These are phyloP conservation scores for Chlorophyllum brunneum DNA, from an alignment of 768 basidiomycete genomes.

Conservation along the genomic window DNA sequence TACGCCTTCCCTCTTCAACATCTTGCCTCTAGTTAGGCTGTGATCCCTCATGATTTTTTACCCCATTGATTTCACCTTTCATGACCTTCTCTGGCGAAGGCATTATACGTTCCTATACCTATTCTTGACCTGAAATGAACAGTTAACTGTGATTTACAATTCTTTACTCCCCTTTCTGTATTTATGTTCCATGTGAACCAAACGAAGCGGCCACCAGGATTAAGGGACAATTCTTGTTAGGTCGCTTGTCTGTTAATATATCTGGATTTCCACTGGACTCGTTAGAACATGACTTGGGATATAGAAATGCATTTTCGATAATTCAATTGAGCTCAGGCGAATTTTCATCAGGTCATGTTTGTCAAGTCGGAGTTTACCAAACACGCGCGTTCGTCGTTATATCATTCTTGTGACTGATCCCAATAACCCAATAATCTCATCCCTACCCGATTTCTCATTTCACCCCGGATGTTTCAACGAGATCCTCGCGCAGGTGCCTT, in stretches of 20 bases:
- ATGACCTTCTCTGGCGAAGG: not conserved
- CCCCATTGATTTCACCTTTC: not conserved
- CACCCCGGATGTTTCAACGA: constrained; percentile 71
- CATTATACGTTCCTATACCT: not conserved
- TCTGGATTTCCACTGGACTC: too few species aligned
- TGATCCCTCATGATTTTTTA: constrained; percentile 1
- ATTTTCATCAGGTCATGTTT: too few species aligned
- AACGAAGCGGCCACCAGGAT: not conserved
- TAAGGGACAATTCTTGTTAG: not conserved
- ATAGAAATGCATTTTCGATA: too few species aligned
- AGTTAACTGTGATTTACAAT: not conserved
- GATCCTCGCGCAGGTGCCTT: constrained; percentile 91
- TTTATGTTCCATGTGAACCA: constrained; percentile 2
- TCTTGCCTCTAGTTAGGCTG: constrained; percentile 7
- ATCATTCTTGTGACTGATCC: constrained; percentile 8
- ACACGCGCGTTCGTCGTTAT: not conserved
- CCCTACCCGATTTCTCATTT: constrained; percentile 8
- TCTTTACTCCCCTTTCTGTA: not conserved
- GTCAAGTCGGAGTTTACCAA: not conserved
- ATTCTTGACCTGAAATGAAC: constrained; percentile 1
- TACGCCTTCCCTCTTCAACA: not conserved
- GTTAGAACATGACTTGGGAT: too few species aligned
- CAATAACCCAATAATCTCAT: constrained; percentile 5
- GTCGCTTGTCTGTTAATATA: not conserved
- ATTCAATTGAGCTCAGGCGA: too few species aligned